Evolutionary conservation across 139 green algal species (phyloP), one percentile per base, ranked within the genome.

Genomic region (Chlorella vulgaris): DNA sequence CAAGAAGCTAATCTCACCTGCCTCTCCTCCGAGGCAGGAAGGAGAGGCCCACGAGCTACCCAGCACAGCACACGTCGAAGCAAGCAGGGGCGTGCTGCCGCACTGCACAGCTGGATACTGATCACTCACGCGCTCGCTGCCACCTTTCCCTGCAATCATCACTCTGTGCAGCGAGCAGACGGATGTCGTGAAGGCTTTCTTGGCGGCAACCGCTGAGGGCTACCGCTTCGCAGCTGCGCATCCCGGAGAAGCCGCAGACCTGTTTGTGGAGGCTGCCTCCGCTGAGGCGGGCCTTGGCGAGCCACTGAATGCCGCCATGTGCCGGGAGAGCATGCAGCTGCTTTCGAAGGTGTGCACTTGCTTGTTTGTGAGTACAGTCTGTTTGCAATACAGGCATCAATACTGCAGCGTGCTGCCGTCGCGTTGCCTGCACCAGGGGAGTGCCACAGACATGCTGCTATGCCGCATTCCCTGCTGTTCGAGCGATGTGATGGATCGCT

Each of bases 181-280:
- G 13, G 78, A 88, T 6, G 36, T 75, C 2, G 76, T 93, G 2
- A 76, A 55, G 4, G 50, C 58, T 1, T 93, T 96, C 76, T 67
- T 96, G 42, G 84, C 74, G 7, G 92, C 92, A 1, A 93, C 89
- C 13, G 82, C 89, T 2, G 76, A 83, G 47, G 93, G 89, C 7
- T 96, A 89, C 78, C 51, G 85, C 36, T 90, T 60, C 53, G 93
- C 93, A 15, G 91, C 90, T 0, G 66, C 69, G 1, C 66, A 95
- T 55, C 89, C 92, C 5, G 70, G 71, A 0, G 80, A 91, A 80
- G 92, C 92, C 8, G 92, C 84, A 19, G 58, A 85, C 39, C 4
- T 85, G 4, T 69, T 87, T 50, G 76, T 78, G 61, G 76, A 89
- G 63, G 50, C 74, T 39, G 75, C 65, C 28, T 38, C 39, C 2